phyloP scores from a whole-genome alignment of 2,329 filamentous ascomycete genomes.

The Neoarthrinium moseri region DNA sequence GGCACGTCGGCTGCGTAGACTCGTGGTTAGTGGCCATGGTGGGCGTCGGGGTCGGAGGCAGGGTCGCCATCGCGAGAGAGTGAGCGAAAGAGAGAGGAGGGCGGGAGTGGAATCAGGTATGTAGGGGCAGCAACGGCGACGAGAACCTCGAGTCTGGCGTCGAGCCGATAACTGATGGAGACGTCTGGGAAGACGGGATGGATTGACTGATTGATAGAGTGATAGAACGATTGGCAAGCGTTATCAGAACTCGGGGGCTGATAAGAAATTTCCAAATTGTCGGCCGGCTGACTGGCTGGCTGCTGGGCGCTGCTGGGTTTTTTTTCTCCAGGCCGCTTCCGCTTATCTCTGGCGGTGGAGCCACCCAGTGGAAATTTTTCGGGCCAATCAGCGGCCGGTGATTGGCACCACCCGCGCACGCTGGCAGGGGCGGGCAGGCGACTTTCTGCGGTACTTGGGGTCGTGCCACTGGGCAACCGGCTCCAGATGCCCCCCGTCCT shows the following conservation, averaged over 20 bases:
- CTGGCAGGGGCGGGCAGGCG: too few relatives aligned
- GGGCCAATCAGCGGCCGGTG: not conserved
- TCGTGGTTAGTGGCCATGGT: conserved; percentile 51
- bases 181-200: not conserved
- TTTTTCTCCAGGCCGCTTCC: not conserved
- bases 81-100: too few relatives aligned
- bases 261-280: conserved; percentile 9
- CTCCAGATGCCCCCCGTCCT: too few relatives aligned
- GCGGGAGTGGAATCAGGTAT: too few relatives aligned
- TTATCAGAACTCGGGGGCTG: conserved; percentile 7
- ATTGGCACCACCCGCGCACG: conserved; percentile 2
- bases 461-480: too few relatives aligned
- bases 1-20: conserved; percentile 84
- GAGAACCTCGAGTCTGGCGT: not conserved
- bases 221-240: conserved; percentile 1
- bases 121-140: not conserved
- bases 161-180: conserved; percentile 4
- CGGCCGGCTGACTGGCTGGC: not conserved
- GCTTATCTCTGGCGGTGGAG: conserved; percentile 3
- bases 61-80: conserved; percentile 29
- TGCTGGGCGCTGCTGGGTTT: not conserved
- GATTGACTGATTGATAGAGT: conserved; percentile 1
- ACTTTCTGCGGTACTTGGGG: too few relatives aligned
- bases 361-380: conserved; percentile 7
- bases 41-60: conserved; percentile 38